Base-by-base conservation (phyloP, 495 filamentous ascomycete genomes). In the Aspergillus indologenus region DNA sequence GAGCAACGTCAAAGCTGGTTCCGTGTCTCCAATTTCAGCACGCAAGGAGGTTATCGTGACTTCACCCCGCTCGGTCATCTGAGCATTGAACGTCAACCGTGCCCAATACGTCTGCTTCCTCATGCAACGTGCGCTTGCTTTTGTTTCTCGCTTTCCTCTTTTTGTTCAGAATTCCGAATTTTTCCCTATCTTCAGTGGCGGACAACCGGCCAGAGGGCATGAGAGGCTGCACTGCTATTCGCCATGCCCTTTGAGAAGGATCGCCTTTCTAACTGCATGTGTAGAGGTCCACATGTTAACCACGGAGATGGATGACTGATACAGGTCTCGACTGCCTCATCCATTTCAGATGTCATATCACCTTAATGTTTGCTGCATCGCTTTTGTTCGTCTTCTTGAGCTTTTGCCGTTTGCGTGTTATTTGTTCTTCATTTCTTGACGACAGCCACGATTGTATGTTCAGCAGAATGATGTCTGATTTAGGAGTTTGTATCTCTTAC, bases 1-100 rank as follows among this genome's bases (percentile, higher is more conserved):
- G 61, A 71, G 71, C 47, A 70, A 72, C 40, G 55, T 67, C 58
- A 71, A 67, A 53, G 62, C 71, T 3, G 67, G 62, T 1, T 76
- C 72, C 17, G 50, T 71, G 31, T 77, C 76, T 18, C 74, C 73
- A 4, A 60, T 68, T 42, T 66, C 71, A 1, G 70, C 75, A 5
- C 70, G 69, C 54, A 66, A 71, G 61, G 68, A 69, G 56, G 58
- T 72, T n/a, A 40, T 67, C 22, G 56, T 67, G 9, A 53, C 65
- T 43, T 69, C 64, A 19, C 64, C 62, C 17, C 62, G 64, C 19
- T 69, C 66, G 18, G 54, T 62, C 26, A 57, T 65, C 29, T 68
- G 52, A 62, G 17, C 12, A 21, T 54, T 55, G 34, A 2, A 34
- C 0, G 45, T 15, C 24, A 29, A 8, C 20, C 2, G 42, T 34